These are phyloP conservation scores for Pleurotus tuoliensis DNA, from an alignment of 768 basidiomycete species.

Conservation along the genomic window DNA sequence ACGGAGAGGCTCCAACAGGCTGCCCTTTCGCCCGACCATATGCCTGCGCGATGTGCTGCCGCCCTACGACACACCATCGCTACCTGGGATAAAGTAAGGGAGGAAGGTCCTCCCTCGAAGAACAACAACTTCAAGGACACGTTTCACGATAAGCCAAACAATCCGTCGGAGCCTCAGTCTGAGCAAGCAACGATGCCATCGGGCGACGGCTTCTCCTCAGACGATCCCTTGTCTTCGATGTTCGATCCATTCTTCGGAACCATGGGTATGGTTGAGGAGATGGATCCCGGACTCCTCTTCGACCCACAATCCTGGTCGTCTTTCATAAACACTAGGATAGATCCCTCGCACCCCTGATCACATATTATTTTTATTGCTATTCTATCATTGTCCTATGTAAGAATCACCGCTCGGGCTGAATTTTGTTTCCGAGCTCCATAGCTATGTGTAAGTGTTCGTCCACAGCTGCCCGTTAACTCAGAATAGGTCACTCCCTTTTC, in stretches of 20 bases:
- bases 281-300: background rate
- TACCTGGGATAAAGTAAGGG: background rate
- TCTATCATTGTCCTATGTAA: too few relatives aligned
- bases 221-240: background rate
- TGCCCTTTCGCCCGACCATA: constrained; percentile 34
- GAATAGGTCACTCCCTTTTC: too few relatives aligned
- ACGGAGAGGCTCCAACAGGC: constrained; percentile 29
- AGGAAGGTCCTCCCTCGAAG: background rate
- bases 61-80: background rate
- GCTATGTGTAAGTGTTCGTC: too few relatives aligned
- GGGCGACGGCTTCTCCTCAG: background rate
- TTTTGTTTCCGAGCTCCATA: too few relatives aligned
- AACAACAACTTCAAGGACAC: background rate
- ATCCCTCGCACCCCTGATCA: too few relatives aligned
- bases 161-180: background rate
- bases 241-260: background rate
- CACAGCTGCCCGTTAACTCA: too few relatives aligned
- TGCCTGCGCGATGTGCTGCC: background rate
- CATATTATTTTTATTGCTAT: too few relatives aligned
- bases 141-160: background rate
- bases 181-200: background rate
- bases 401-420: too few relatives aligned
- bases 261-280: background rate
- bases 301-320: constrained; percentile 1
- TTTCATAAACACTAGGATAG: background rate